phyloP scores from a whole-genome alignment of 257 asterid species.

The Scutellaria minor region DNA sequence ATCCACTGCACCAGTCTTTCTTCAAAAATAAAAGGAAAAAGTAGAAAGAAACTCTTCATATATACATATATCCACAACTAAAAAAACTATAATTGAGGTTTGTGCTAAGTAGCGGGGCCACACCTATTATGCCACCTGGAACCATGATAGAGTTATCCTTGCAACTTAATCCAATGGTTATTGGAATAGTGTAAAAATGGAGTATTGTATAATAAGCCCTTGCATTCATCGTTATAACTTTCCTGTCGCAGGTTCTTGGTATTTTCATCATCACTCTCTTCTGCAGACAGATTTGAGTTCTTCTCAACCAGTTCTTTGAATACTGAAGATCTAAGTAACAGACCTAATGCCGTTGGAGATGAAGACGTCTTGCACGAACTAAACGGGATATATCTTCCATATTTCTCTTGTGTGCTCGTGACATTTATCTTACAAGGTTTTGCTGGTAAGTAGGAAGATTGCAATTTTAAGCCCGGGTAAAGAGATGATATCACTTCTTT shows the following conservation, averaged over 20 bases:
- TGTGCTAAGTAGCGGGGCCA: slow-evolving; percentile 26
- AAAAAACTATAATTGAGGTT: background rate
- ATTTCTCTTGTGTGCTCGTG: slow-evolving; percentile 33
- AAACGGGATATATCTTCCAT: slow-evolving; percentile 36
- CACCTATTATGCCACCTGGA: slow-evolving; percentile 33
- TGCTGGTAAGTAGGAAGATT: slow-evolving; percentile 37
- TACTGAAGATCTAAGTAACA: slow-evolving; percentile 45
- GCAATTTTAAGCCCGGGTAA: slow-evolving; percentile 11
- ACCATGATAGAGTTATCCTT: slow-evolving; percentile 36
- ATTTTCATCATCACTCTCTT: slow-evolving; percentile 37
- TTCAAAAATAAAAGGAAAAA: background rate
- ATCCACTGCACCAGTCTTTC: slow-evolving; percentile 26
- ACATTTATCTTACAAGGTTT: slow-evolving; percentile 38
- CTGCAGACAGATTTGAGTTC: slow-evolving; percentile 40
- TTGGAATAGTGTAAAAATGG: slow-evolving; percentile 32
- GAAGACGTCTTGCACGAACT: slow-evolving; percentile 34
- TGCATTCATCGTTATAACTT: slow-evolving; percentile 16
- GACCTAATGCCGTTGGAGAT: slow-evolving; percentile 43
- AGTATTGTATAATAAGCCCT: slow-evolving; percentile 15
- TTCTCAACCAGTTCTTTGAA: slow-evolving; percentile 52
- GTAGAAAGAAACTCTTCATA: slow-evolving; percentile 14
- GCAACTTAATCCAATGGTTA: slow-evolving; percentile 46
- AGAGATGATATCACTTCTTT: slow-evolving; percentile 10
- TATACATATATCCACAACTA: slow-evolving; percentile 30
- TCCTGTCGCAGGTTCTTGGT: slow-evolving; percentile 26